Percentiles rank a stretch among this genome's conserved stretches.
phyloP scores from a whole-genome alignment of 2,329 filamentous ascomycete genomes.

The Leptographium procerum region DNA sequence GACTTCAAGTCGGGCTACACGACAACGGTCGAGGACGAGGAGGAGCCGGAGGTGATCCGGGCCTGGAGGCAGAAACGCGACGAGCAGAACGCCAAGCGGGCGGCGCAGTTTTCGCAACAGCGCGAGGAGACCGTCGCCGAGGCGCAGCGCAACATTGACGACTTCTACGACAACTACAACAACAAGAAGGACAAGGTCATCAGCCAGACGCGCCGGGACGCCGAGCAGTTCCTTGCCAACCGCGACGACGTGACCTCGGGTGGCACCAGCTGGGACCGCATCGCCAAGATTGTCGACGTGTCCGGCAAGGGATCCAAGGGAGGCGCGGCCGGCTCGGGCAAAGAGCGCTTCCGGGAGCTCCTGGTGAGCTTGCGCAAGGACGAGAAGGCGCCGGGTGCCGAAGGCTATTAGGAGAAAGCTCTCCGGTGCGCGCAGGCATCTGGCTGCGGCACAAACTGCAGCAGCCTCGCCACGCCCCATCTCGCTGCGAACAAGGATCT shows the following conservation, averaged over 20 bases:
- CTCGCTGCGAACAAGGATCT: neutral
- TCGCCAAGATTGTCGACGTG: slow-evolving; percentile 93
- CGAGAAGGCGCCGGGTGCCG: slow-evolving; percentile 65
- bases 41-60: slow-evolving; percentile 79
- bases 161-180: slow-evolving; percentile 99
- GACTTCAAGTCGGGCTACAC: slow-evolving; percentile 52
- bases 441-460: neutral
- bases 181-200: slow-evolving; percentile 93
- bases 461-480: neutral
- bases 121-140: slow-evolving; percentile 79
- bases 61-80: slow-evolving; percentile 90
- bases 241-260: slow-evolving; percentile 89
- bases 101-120: slow-evolving; percentile 70
- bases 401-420: slow-evolving; percentile 39
- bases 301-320: slow-evolving; percentile 86
- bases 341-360: slow-evolving; percentile 91
- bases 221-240: slow-evolving; percentile 79
- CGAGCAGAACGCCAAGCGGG: slow-evolving; percentile 68
- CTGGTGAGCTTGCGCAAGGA: slow-evolving; percentile 84
- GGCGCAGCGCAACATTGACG: slow-evolving; percentile 89
- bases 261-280: slow-evolving; percentile 96
- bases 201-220: slow-evolving; percentile 77
- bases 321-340: slow-evolving; percentile 80
- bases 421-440: slow-evolving; percentile 4
- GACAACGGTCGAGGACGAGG: slow-evolving; percentile 51